Evolutionary conservation across 2,329 filamentous ascomycete species (phyloP), one percentile per base, ranked within the genome.

Genomic region (Exophiala calicioides): DNA sequence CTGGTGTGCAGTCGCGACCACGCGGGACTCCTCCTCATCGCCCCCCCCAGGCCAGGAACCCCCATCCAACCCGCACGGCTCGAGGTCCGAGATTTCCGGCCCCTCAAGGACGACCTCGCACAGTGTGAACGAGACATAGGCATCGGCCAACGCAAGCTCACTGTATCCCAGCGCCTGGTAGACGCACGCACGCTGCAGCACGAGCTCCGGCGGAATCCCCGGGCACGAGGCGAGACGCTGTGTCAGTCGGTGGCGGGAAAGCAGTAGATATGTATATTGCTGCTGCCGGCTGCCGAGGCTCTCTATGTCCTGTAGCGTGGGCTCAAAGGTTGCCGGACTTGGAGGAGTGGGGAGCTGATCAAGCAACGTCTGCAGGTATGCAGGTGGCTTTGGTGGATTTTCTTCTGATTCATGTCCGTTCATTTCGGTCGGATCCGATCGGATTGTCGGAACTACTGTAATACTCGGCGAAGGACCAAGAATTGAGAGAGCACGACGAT

Each of bases 81-180:
- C 77, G 5, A 89, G 82, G 62, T 93, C 85, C 60, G 90, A 94
- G 66, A 96, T 89, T 58, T 87, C 90, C 29, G 81, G 79, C 52
- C 91, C 86, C 16, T 52, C 51, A 8, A 44, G 21, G 9, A 35
- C 48, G 19, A 50, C 52, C 20, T 97, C 91, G 12, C 86, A 79
- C 35, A 98, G 73, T 3, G 95, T 79, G n/a, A 97, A 76, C 1
- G 90, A 90, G 44, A 86, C 85, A 65, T 97, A 97, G 4, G 89
- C 88, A 72, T 96, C 90, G 24, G 89, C 88, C 8, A 85, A 84
- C 4, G 90, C 90, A 29, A 98, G 79, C 65, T 98, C 93, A 0
- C 89, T 88, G 66, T 95, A 97, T 27, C 82, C 88, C 35, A 96
- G 76, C 34, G 81, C 73, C 12, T 82, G 78, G 66, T 96, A 82